A percentile compares a stretch with the other conserved stretches of the same genome.
Evolutionary conservation across 176 grass and related monocot species (phyloP).

Genomic region (Zizania latifolia): DNA sequence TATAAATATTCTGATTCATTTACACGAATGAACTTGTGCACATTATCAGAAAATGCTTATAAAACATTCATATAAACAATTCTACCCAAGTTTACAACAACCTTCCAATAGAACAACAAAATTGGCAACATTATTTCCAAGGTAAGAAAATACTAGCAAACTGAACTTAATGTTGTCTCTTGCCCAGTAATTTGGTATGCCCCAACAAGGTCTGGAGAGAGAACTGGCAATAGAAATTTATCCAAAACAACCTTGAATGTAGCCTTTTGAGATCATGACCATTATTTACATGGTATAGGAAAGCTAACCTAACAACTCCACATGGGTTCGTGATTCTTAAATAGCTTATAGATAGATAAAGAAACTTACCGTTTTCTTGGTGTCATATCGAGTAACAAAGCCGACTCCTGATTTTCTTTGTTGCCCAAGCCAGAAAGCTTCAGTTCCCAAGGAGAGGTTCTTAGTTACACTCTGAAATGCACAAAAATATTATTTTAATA

Average conservation of each 20-base stretch:
- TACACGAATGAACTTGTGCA: background rate
- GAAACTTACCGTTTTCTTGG: slow-evolving; percentile 53
- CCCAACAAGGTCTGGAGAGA: background rate
- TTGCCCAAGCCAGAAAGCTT: slow-evolving; percentile 62
- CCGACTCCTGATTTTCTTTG: slow-evolving; percentile 62
- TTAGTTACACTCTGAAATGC: slow-evolving; percentile 65
- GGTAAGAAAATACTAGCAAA: background rate
- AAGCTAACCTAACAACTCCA: background rate
- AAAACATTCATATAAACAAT: background rate
- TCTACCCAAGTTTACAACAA: background rate
- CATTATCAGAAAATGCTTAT: background rate
- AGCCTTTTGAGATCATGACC: background rate
- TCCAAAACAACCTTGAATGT: background rate
- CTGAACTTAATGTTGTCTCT: background rate
- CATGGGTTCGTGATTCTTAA: background rate
- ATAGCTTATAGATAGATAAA: slow-evolving; percentile 10
- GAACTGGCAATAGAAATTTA: background rate
- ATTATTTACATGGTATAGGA: background rate
- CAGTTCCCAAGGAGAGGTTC: slow-evolving; percentile 69
- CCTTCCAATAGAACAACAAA: background rate
- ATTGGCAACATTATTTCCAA: background rate
- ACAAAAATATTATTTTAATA: slow-evolving; percentile 16
- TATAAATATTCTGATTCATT: background rate
- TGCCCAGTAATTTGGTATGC: background rate
- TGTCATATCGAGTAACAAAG: slow-evolving; percentile 75